Percentiles rank a stretch among this genome's conserved stretches.
phyloP scores from a whole-genome alignment of 164 flowering plant genomes.

The Magnolia changhungtana region DNA sequence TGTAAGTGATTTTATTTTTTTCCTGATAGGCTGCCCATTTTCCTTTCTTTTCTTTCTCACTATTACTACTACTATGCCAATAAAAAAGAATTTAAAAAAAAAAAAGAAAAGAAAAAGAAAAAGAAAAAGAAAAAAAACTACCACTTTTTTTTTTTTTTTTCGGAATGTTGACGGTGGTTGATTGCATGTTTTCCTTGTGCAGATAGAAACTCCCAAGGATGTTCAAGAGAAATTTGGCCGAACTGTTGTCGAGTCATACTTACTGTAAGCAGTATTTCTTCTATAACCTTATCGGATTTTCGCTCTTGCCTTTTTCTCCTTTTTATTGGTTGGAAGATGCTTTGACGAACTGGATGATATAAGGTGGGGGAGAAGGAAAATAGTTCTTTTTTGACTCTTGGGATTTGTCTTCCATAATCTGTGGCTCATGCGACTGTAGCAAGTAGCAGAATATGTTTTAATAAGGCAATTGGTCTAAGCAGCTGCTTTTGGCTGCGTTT shows the following conservation, averaged over 20 bases:
- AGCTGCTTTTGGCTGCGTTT: no score
- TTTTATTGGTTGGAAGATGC: not conserved
- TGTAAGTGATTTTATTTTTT: conserved; percentile 19
- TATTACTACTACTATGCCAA: not conserved
- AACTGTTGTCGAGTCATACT: conserved; percentile 77
- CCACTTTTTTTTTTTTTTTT: not conserved
- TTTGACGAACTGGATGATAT: not conserved
- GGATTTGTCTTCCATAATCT: not conserved
- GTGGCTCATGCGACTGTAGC: not conserved
- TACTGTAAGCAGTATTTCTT: conserved; percentile 40
- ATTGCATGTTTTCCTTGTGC: conserved; percentile 9
- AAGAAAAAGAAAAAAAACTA: no score
- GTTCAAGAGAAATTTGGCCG: conserved; percentile 93
- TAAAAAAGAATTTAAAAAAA: not conserved
- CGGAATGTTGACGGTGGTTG: not conserved
- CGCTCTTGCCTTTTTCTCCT: not conserved
- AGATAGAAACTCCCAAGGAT: conserved; percentile 93
- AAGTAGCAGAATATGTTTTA: no score
- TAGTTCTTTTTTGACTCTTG: not conserved
- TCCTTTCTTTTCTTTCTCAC: not conserved
- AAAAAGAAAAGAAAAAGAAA: no score
- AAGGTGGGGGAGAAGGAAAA: not conserved
- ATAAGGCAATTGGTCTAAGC: no score
- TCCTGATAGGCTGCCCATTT: not conserved
- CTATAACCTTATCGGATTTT: not conserved